Percentiles rank a stretch among this genome's conserved stretches.
Evolutionary conservation across 306 rosid species (phyloP).

Genomic region (Potentilla sterilis): DNA sequence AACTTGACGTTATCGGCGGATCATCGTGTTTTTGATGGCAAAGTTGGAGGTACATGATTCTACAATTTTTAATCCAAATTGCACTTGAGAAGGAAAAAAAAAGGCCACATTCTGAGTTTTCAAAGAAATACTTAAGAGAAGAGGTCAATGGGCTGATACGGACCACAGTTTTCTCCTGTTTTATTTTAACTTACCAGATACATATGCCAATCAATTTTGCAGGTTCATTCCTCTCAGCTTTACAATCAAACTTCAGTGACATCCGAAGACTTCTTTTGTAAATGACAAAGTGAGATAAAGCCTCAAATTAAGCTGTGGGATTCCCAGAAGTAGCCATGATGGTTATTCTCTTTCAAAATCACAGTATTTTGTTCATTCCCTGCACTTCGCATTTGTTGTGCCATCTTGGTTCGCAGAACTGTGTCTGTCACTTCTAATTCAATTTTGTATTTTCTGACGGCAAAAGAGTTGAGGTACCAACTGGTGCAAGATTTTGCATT

Average conservation of each 20-base stretch:
- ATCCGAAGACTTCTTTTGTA: slow-evolving; percentile 80
- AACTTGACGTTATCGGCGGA: slow-evolving; percentile 85
- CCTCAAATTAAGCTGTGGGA: slow-evolving; percentile 27
- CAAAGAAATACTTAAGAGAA: neutral
- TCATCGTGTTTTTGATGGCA: slow-evolving; percentile 89
- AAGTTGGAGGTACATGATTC: slow-evolving; percentile 75
- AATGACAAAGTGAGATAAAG: slow-evolving; percentile 23
- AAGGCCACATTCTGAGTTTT: neutral
- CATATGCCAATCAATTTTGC: slow-evolving; percentile 31
- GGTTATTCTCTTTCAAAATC: slow-evolving; percentile 24
- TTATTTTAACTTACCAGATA: slow-evolving; percentile 19
- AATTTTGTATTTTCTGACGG: neutral
- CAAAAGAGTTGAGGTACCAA: slow-evolving; percentile 13
- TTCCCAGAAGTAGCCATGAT: slow-evolving; percentile 24
- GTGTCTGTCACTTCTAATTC: slow-evolving; percentile 17
- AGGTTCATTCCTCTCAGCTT: slow-evolving; percentile 81
- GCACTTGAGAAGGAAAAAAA: neutral
- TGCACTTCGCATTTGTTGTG: slow-evolving; percentile 31
- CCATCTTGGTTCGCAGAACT: slow-evolving; percentile 17
- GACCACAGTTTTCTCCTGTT: neutral
- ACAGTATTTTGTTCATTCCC: slow-evolving; percentile 28
- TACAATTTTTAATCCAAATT: slow-evolving; percentile 1
- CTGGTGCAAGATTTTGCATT: slow-evolving; percentile 30
- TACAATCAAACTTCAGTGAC: slow-evolving; percentile 75
- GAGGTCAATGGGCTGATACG: neutral